These are phyloP conservation scores for Phlebopus sp. DNA, from an alignment of 1,284 basidiomycete species.

Conservation along the genomic window DNA sequence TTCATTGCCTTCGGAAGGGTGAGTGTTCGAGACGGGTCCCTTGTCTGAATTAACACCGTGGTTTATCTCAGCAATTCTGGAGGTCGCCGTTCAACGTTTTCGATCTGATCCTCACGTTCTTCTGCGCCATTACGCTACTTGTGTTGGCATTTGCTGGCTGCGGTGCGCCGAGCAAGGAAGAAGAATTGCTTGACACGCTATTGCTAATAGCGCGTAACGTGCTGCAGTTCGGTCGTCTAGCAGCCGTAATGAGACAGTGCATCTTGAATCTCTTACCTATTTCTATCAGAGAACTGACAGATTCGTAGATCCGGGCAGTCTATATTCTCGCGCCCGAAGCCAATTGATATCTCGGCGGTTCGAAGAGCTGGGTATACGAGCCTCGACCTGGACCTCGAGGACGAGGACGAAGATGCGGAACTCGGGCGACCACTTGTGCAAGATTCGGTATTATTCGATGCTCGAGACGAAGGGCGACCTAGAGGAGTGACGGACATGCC, in stretches of 20 bases:
- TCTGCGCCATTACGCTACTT: conserved; percentile 85
- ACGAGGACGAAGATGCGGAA: conserved; percentile 58
- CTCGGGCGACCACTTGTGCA: conserved; percentile 53
- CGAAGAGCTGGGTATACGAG: conserved; percentile 62
- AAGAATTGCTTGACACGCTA: conserved; percentile 88
- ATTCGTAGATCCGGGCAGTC: conserved; percentile 83
- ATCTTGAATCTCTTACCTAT: conserved; percentile 29
- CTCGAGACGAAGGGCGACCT: conserved; percentile 37
- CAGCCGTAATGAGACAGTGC: conserved; percentile 87
- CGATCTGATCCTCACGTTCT: conserved; percentile 80
- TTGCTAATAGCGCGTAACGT: conserved; percentile 88
- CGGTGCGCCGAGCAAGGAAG: conserved; percentile 74
- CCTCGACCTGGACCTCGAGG: conserved; percentile 71
- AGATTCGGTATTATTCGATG: conserved; percentile 58
- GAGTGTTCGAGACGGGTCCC: conserved; percentile 27
- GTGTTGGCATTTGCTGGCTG: conserved; percentile 83
- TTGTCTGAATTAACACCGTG: conserved; percentile 6
- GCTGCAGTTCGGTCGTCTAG: conserved; percentile 86
- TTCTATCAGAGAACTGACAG: conserved; percentile 12
- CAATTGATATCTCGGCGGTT: conserved; percentile 82
- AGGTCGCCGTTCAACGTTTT: conserved; percentile 87
- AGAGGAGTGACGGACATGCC: conserved; percentile 50
- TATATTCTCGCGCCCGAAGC: conserved; percentile 87
- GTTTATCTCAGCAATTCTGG: conserved; percentile 82
- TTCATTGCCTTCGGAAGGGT: conserved; percentile 90